Evolutionary conservation across 768 basidiomycete species (phyloP).

Genomic region (Cyclocybe cylindracea): DNA sequence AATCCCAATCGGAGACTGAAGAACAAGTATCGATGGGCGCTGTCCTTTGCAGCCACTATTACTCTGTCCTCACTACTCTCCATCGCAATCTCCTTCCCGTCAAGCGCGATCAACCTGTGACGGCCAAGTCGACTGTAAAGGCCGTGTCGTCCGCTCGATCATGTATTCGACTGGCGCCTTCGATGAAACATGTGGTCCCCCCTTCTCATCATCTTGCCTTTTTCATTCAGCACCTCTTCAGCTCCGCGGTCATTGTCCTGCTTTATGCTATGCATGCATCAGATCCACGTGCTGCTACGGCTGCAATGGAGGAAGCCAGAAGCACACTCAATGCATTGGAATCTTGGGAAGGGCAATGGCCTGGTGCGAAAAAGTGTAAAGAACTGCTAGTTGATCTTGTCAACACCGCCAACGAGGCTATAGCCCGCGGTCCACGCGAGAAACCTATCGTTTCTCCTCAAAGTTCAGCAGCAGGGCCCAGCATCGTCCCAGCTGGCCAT

Average conservation of each 20-base stretch:
- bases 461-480: conserved; percentile 15
- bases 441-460: conserved; percentile 21
- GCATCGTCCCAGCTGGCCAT: conserved; percentile 19
- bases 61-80: conserved; percentile 82
- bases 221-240: conserved; percentile 89
- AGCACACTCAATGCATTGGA: conserved; percentile 70
- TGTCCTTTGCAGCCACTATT: conserved; percentile 86
- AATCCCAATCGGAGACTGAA: conserved; percentile 69
- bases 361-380: conserved; percentile 85
- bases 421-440: conserved; percentile 38
- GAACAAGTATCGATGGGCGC: conserved; percentile 86
- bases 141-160: conserved; percentile 84
- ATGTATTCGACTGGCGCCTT: conserved; percentile 82
- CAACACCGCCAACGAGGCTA: conserved; percentile 69
- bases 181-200: conserved; percentile 82
- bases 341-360: conserved; percentile 86
- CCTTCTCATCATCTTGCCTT: conserved; percentile 86
- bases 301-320: conserved; percentile 83
- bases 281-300: conserved; percentile 61
- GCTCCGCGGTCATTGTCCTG: conserved; percentile 82
- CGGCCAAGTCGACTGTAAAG: conserved; percentile 73
- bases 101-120: conserved; percentile 66
- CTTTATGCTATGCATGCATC: conserved; percentile 84
- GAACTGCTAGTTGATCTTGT: conserved; percentile 73
- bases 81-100: conserved; percentile 88